phyloP scores from a whole-genome alignment of 2,329 filamentous ascomycete genomes.

The Magnaporthales sp. region DNA sequence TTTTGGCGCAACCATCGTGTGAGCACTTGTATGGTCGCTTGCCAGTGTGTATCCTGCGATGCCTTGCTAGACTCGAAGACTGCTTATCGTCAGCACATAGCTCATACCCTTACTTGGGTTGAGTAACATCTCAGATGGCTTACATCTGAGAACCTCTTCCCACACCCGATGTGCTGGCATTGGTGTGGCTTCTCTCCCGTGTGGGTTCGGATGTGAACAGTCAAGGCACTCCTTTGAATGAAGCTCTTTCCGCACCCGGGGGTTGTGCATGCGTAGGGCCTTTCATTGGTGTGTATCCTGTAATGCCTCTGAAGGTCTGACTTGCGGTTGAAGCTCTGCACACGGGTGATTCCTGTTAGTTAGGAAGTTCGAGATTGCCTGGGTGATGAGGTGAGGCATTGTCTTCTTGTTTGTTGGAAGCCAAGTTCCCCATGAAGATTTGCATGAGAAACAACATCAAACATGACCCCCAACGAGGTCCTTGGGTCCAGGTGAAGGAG shows the following conservation, averaged over 20 bases:
- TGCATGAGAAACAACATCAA: too few species aligned
- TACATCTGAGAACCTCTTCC: conserved; percentile 63
- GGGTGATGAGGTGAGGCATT: background rate
- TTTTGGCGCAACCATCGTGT: conserved; percentile 54
- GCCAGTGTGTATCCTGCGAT: conserved; percentile 57
- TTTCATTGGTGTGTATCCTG: conserved; percentile 63
- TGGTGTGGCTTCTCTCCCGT: conserved; percentile 75
- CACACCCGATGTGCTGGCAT: conserved; percentile 56
- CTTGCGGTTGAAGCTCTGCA: conserved; percentile 64
- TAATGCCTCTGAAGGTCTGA: conserved; percentile 63
- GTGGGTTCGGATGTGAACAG: conserved; percentile 65
- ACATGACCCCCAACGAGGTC: background rate
- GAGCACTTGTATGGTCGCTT: conserved; percentile 58
- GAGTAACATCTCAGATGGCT: conserved; percentile 19
- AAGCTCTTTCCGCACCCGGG: conserved; percentile 60
- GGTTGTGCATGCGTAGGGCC: conserved; percentile 54
- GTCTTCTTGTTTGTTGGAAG: background rate
- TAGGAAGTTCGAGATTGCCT: background rate
- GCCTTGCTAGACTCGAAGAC: conserved; percentile 57
- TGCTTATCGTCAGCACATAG: conserved; percentile 27
- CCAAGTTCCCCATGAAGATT: too few species aligned
- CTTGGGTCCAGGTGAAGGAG: conserved; percentile 1
- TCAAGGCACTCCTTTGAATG: conserved; percentile 61
- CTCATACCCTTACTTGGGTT: background rate
- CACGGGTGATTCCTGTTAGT: conserved; percentile 10